Evolutionary conservation across 2,329 filamentous ascomycete genomes (phyloP).

Genomic region (Trichophyton rubrum): DNA sequence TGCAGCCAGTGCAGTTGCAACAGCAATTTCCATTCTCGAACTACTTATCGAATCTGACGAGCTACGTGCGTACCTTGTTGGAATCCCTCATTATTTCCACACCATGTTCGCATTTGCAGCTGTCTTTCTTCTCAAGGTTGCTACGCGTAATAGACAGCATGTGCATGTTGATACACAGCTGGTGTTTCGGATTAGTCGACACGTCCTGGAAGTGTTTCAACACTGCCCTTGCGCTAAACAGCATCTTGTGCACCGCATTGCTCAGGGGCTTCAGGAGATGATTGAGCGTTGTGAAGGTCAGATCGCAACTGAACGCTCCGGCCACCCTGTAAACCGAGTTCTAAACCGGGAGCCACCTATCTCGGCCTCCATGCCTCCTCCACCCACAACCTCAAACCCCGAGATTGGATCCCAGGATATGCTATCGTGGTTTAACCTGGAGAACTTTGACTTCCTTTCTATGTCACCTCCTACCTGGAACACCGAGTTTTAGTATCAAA

Average conservation of each 20-base stretch:
- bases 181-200: constrained; percentile 18
- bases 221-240: constrained; percentile 19
- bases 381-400: neutral
- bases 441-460: constrained; percentile 12
- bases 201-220: constrained; percentile 21
- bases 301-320: neutral
- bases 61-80: constrained; percentile 26
- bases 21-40: constrained; percentile 29
- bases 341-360: neutral
- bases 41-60: constrained; percentile 28
- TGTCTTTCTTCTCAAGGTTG: constrained; percentile 30
- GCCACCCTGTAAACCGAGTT: neutral
- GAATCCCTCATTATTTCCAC: constrained; percentile 33
- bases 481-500: constrained; percentile 4
- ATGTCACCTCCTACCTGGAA: constrained; percentile 11
- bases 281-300: constrained; percentile 10
- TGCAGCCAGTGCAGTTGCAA: constrained; percentile 16
- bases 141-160: constrained; percentile 26
- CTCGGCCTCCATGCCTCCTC: neutral
- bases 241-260: constrained; percentile 24
- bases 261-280: constrained; percentile 23
- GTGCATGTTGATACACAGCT: constrained; percentile 21
- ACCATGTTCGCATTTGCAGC: constrained; percentile 34
- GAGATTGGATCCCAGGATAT: constrained; percentile 7
- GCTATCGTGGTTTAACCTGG: constrained; percentile 9